A percentile compares a stretch with the other conserved stretches of the same genome.
These are phyloP conservation scores for Cladorrhinum sp. DNA, from an alignment of 2,329 filamentous ascomycete genomes.

Conservation along the genomic window DNA sequence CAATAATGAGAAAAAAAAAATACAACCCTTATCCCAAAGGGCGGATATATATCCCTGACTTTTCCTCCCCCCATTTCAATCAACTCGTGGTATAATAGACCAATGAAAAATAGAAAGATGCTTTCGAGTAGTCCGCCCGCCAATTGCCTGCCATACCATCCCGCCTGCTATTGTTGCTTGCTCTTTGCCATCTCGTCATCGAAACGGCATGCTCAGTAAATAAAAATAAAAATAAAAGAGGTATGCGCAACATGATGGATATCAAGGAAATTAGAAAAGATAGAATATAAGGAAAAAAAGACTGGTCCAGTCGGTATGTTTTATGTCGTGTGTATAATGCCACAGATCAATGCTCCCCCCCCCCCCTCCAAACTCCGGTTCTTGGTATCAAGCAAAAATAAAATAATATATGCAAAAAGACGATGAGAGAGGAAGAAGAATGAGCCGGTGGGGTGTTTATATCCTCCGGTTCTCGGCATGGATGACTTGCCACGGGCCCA, in stretches of 20 bases:
- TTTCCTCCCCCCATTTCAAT: background rate
- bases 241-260: background rate
- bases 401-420: constrained; percentile 3
- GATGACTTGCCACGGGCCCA: constrained; percentile 49
- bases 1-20: background rate
- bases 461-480: constrained; percentile 48
- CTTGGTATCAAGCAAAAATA: constrained; percentile 6
- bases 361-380: constrained; percentile 3
- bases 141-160: background rate
- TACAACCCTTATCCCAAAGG: background rate
- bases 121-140: background rate
- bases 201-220: background rate
- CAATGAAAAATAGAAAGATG: background rate
- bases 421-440: background rate
- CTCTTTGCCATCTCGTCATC: background rate
- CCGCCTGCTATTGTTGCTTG: background rate
- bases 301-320: background rate
- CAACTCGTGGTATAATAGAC: background rate
- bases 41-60: background rate
- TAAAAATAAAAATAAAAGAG: background rate
- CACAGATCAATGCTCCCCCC: background rate
- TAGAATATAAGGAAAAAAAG: background rate
- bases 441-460: constrained; percentile 26
- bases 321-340: constrained; percentile 7
- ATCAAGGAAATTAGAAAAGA: background rate